These are phyloP conservation scores for Decorospora gaudefroyi DNA, from an alignment of 2,329 filamentous ascomycete species.

Conservation along the genomic window DNA sequence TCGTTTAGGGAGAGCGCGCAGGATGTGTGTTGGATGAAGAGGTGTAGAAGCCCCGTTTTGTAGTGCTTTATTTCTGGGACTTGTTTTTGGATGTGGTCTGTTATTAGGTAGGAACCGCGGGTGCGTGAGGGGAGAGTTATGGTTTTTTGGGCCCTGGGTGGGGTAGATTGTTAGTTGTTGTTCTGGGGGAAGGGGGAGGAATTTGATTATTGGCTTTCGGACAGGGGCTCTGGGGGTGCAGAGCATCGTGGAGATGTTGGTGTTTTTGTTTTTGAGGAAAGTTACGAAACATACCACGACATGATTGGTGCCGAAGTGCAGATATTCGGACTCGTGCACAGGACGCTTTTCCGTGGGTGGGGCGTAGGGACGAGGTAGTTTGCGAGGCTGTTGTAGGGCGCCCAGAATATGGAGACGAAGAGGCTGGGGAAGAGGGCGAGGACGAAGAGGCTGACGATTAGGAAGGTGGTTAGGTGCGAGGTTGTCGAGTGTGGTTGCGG, in stretches of 20 bases:
- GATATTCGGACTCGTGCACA: slow-evolving; percentile 36
- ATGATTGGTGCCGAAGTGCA: slow-evolving; percentile 32
- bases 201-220: too few species aligned
- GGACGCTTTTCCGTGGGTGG: slow-evolving; percentile 25
- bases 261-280: neutral
- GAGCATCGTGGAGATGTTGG: neutral
- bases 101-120: slow-evolving; percentile 88
- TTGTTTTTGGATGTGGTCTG: slow-evolving; percentile 69
- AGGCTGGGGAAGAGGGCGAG: slow-evolving; percentile 56
- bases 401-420: slow-evolving; percentile 51
- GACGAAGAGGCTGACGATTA: slow-evolving; percentile 56
- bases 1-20: slow-evolving; percentile 92
- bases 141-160: slow-evolving; percentile 70
- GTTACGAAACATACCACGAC: slow-evolving; percentile 38
- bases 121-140: slow-evolving; percentile 76
- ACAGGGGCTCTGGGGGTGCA: too few species aligned
- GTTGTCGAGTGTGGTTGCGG: slow-evolving; percentile 33
- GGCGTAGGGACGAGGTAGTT: slow-evolving; percentile 33
- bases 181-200: too few species aligned
- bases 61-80: slow-evolving; percentile 82
- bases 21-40: slow-evolving; percentile 95
- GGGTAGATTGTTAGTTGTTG: neutral
- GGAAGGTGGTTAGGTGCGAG: slow-evolving; percentile 48
- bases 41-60: slow-evolving; percentile 72
- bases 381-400: slow-evolving; percentile 38